Evolutionary conservation across 75 land plant genomes (phyloP).

Genomic region (Ceratopteris richardii): DNA sequence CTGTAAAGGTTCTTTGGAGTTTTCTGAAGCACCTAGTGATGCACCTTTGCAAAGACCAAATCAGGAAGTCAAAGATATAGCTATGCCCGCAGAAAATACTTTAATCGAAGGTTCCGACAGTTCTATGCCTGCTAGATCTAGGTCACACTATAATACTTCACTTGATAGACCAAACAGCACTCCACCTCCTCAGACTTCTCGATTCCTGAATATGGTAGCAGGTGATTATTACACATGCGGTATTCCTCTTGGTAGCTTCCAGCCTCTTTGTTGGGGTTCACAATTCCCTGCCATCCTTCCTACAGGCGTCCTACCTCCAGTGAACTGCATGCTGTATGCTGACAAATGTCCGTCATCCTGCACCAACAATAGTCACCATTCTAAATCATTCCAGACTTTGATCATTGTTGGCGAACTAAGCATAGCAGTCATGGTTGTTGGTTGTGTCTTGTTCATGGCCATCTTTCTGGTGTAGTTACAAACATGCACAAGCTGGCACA

Average conservation of each 20-base stretch:
- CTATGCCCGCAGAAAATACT: constrained; percentile 24
- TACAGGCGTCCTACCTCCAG: too few species aligned
- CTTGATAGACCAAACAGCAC: constrained; percentile 19
- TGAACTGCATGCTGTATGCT: constrained; percentile 17
- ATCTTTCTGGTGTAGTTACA: constrained; percentile 52
- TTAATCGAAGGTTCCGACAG: constrained; percentile 51
- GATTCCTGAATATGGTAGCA: constrained; percentile 43
- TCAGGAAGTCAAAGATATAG: constrained; percentile 17
- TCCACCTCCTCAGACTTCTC: constrained; percentile 34
- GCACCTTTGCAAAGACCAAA: too few species aligned
- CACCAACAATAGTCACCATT: constrained; percentile 22
- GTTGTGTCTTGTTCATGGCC: constrained; percentile 32
- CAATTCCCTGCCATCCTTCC: constrained; percentile 18
- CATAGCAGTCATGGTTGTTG: constrained; percentile 47
- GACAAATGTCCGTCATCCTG: constrained; percentile 31
- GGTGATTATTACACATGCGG: constrained; percentile 87
- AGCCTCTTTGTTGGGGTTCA: constrained; percentile 64
- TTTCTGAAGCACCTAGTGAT: too few species aligned
- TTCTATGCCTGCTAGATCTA: constrained; percentile 65
- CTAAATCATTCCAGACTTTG: constrained; percentile 39
- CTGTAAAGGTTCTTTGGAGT: constrained; percentile 85
- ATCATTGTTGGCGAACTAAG: constrained; percentile 57
- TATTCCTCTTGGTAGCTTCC: constrained; percentile 25
- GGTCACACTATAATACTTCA: constrained; percentile 52
- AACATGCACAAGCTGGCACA: too few species aligned